Evolutionary conservation across 2,329 filamentous ascomycete species (phyloP).

Genomic region (Trichoderma sp.): DNA sequence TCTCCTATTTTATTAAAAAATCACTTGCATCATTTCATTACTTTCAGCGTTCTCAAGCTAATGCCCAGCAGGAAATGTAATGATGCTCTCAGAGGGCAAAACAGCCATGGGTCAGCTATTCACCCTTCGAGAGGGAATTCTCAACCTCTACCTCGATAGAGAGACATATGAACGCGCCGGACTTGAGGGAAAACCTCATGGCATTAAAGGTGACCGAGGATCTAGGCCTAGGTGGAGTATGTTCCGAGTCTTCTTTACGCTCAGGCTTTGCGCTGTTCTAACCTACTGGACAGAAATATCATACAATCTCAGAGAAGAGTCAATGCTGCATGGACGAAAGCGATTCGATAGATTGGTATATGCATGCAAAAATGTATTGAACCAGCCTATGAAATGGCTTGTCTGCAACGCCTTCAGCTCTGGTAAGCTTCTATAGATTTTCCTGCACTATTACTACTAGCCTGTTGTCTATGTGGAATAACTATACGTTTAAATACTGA

Average conservation of each 20-base stretch:
- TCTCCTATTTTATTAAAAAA: not conserved
- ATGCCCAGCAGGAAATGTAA: slow-evolving; percentile 63
- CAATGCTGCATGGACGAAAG: slow-evolving; percentile 82
- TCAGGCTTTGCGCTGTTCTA: not conserved
- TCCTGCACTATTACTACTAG: not conserved
- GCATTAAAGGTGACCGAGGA: slow-evolving; percentile 58
- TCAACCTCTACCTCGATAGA: slow-evolving; percentile 77
- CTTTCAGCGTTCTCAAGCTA: not conserved
- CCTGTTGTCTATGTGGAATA: not conserved
- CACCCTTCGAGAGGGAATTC: slow-evolving; percentile 66
- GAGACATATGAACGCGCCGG: slow-evolving; percentile 82
- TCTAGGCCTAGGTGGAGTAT: slow-evolving; percentile 73
- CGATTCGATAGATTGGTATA: slow-evolving; percentile 77
- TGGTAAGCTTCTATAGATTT: slow-evolving; percentile 30
- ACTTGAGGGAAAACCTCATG: slow-evolving; percentile 69
- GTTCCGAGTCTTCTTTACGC: slow-evolving; percentile 30
- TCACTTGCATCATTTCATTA: not conserved
- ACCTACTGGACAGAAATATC: slow-evolving; percentile 63
- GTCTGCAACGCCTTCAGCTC: slow-evolving; percentile 62
- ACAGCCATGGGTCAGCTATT: slow-evolving; percentile 72
- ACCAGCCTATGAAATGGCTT: slow-evolving; percentile 70
- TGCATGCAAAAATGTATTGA: slow-evolving; percentile 77
- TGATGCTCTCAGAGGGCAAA: slow-evolving; percentile 82
- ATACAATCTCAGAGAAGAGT: slow-evolving; percentile 69
- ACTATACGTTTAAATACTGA: not conserved